Percentiles rank a stretch among this genome's conserved stretches.
These are phyloP conservation scores for Seiridium unicorne DNA, from an alignment of 2,329 filamentous ascomycete genomes.

Conservation along the genomic window DNA sequence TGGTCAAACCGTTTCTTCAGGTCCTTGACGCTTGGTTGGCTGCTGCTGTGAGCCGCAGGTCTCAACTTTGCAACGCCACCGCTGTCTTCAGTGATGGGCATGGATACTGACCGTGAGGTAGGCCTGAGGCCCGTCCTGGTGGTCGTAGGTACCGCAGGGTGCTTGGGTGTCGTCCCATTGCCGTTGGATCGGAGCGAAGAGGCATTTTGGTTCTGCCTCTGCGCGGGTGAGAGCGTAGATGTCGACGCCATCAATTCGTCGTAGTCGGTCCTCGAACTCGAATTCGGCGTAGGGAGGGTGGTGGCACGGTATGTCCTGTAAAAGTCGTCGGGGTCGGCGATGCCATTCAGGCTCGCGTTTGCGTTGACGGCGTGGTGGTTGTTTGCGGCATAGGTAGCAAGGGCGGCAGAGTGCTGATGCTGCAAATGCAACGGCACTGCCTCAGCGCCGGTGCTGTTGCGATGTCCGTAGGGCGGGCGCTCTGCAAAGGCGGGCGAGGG, in stretches of 20 bases:
- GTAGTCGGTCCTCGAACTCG: conserved; percentile 12
- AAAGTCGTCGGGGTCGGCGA: conserved; percentile 54
- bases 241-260: conserved; percentile 25
- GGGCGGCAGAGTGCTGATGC: conserved; percentile 20
- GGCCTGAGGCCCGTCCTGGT: conserved; percentile 39
- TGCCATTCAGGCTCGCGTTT: conserved; percentile 36
- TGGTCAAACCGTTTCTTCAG: conserved; percentile 78
- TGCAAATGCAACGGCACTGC: conserved; percentile 3
- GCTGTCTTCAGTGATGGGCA: conserved; percentile 48
- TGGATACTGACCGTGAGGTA: conserved; percentile 53
- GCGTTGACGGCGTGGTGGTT: conserved; percentile 36
- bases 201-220: conserved; percentile 40
- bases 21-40: conserved; percentile 74
- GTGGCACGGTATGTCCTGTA: conserved; percentile 47
- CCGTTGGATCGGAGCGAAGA: conserved; percentile 43
- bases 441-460: conserved; percentile 4
- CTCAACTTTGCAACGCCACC: conserved; percentile 26
- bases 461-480: not conserved
- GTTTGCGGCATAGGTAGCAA: conserved; percentile 33
- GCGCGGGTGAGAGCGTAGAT: conserved; percentile 29
- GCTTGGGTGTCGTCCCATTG: conserved; percentile 48
- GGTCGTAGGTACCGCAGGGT: conserved; percentile 38
- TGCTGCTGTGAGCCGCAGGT: conserved; percentile 26
- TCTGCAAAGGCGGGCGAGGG: not conserved
- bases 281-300: conserved; percentile 14